Conservation (phyloP, 2,329 filamentous ascomycete species). For the Penicillium brevicompactum region DNA sequence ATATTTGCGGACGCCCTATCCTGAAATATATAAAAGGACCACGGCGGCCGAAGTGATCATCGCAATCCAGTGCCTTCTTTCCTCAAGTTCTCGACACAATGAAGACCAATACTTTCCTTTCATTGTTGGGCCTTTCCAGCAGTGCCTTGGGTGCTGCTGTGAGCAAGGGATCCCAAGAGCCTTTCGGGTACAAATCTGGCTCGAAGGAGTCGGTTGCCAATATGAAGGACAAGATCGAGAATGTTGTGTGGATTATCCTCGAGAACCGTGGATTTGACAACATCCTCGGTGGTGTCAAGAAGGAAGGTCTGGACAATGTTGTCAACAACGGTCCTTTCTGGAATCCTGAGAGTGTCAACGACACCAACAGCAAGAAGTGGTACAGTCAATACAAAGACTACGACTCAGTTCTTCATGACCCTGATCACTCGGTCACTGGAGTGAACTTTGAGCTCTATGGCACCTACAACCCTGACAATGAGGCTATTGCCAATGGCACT, state of each 20-base stretch:
- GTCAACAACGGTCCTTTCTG: constrained; percentile 44
- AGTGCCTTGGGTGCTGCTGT: constrained; percentile 20
- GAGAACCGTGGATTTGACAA: constrained; percentile 43
- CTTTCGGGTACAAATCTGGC: constrained; percentile 30
- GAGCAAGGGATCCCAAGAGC: constrained; percentile 3
- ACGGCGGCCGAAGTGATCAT: constrained; percentile 12
- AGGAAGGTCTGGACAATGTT: constrained; percentile 40
- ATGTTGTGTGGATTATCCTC: constrained; percentile 38
- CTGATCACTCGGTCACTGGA: constrained; percentile 42
- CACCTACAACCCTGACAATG: constrained; percentile 39
- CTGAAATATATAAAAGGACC: constrained; percentile 15
- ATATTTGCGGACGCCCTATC: background rate
- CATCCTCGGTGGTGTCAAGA: constrained; percentile 42
- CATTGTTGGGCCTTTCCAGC: constrained; percentile 20
- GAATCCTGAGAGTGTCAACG: constrained; percentile 37
- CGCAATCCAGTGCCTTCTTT: constrained; percentile 2
- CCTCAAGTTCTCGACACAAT: constrained; percentile 8
- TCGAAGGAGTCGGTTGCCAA: constrained; percentile 34
- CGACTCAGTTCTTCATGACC: constrained; percentile 44
- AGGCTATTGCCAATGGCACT: constrained; percentile 33
- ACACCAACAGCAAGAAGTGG: constrained; percentile 25
- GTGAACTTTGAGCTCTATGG: constrained; percentile 47
- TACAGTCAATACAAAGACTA: constrained; percentile 38
- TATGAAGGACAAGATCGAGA: constrained; percentile 37
- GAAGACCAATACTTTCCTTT: constrained; percentile 25